Evolutionary conservation across 2,329 filamentous ascomycete species (phyloP).

Genomic region (Madurella fahalii): DNA sequence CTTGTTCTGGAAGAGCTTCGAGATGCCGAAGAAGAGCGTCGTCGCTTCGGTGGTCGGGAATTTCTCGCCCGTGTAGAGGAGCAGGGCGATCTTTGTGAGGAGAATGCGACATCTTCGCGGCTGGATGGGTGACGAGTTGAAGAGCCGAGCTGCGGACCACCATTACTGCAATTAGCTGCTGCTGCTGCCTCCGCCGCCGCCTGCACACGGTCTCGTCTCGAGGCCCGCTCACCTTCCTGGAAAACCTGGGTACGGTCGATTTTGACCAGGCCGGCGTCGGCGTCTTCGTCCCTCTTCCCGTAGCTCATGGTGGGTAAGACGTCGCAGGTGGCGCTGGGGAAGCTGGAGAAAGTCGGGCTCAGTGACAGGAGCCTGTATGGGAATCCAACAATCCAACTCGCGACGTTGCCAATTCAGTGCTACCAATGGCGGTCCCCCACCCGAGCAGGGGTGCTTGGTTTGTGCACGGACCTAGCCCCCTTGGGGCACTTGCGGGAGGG

Average conservation of each 20-base stretch:
- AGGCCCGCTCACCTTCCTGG: conserved; percentile 74
- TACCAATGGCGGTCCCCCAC: conserved; percentile 17
- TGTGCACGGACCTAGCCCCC: conserved; percentile 14
- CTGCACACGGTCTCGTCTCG: not conserved
- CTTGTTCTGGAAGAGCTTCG: conserved; percentile 99
- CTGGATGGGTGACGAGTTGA: conserved; percentile 96
- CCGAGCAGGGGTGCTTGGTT: not conserved
- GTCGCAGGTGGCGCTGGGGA: conserved; percentile 20
- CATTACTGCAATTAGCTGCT: conserved; percentile 16
- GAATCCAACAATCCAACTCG: conserved; percentile 27
- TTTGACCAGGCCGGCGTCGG: conserved; percentile 88
- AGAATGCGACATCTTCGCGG: conserved; percentile 96
- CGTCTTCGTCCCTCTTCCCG: conserved; percentile 99
- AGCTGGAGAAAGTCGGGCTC: conserved; percentile 19
- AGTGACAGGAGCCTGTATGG: conserved; percentile 14
- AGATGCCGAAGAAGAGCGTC: conserved; percentile 97
- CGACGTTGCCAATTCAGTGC: conserved; percentile 31
- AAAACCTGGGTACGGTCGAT: conserved; percentile 97
- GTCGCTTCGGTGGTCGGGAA: conserved; percentile 98
- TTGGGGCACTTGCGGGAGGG: not conserved
- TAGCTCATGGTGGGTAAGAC: conserved; percentile 72
- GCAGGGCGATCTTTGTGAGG: conserved; percentile 92
- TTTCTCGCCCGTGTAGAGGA: conserved; percentile 93
- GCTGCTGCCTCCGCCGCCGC: not conserved
- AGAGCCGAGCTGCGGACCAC: conserved; percentile 70